These are phyloP conservation scores for Calcarisporium arbuscula DNA, from an alignment of 2,329 filamentous ascomycete species.

Conservation along the genomic window DNA sequence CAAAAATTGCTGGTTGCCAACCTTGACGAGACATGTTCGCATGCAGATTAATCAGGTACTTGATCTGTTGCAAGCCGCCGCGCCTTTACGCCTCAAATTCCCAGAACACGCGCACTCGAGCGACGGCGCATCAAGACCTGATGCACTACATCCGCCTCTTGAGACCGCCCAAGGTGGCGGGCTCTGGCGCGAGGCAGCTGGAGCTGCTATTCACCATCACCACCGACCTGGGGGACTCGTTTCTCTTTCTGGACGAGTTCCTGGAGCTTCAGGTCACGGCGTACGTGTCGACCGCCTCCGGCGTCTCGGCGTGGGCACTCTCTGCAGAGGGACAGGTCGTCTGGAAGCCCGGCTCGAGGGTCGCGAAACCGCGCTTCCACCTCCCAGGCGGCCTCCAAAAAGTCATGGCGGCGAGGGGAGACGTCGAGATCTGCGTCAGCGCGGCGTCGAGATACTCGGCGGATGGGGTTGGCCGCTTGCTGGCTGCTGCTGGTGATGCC, in stretches of 20 bases:
- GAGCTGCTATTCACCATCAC: slow-evolving; percentile 48
- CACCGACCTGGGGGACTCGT: slow-evolving; percentile 51
- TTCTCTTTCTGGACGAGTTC: slow-evolving; percentile 38
- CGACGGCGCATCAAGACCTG: too few species aligned
- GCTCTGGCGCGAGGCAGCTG: slow-evolving; percentile 19
- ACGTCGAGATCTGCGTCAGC: slow-evolving; percentile 22
- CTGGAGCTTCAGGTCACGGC: slow-evolving; percentile 35
- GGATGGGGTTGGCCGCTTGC: slow-evolving; percentile 18
- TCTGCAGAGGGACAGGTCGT: slow-evolving; percentile 20
- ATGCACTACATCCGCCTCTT: slow-evolving; percentile 56
- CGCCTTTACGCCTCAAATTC: slow-evolving; percentile 1
- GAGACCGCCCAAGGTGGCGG: slow-evolving; percentile 35
- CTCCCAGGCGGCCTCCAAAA: slow-evolving; percentile 20
- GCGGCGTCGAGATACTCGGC: slow-evolving; percentile 19
- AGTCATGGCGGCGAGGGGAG: slow-evolving; percentile 16
- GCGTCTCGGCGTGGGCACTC: slow-evolving; percentile 16
- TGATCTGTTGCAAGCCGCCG: too few species aligned
- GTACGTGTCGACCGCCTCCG: slow-evolving; percentile 15
- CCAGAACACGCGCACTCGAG: slow-evolving; percentile 1
- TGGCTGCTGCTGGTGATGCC: slow-evolving; percentile 10
- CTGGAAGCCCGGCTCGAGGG: slow-evolving; percentile 30
- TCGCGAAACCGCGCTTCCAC: slow-evolving; percentile 28
- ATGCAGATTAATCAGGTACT: too few species aligned
- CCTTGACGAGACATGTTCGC: too few species aligned
- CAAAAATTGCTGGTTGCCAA: too few species aligned